Percentiles rank a stretch among this genome's conserved stretches.
These are phyloP conservation scores for Nitzschia sp. DNA, from an alignment of 108 stramenopile genomes.

Conservation along the genomic window DNA sequence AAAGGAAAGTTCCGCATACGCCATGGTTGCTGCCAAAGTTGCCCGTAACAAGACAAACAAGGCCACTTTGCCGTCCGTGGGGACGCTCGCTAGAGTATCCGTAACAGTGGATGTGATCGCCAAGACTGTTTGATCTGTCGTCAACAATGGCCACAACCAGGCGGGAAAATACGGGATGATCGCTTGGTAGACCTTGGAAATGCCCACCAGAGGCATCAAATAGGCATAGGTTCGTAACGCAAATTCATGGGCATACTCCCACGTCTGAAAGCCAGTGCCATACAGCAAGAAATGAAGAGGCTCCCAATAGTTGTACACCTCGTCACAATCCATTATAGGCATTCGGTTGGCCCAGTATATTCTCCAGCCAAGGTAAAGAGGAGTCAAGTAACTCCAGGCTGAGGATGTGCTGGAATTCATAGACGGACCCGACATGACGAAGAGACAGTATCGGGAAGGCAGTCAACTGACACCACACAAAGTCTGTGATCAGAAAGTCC, in stretches of 20 bases:
- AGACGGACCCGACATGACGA: background rate
- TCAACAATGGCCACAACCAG: constrained; percentile 29
- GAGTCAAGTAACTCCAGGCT: constrained; percentile 2
- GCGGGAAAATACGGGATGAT: constrained; percentile 20
- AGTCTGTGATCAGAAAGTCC: too few relatives aligned
- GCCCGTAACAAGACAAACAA: constrained; percentile 54
- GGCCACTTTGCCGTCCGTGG: constrained; percentile 33
- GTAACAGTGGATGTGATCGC: background rate
- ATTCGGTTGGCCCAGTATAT: constrained; percentile 68
- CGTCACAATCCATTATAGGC: constrained; percentile 96
- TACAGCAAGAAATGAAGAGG: constrained; percentile 90
- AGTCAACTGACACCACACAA: too few relatives aligned
- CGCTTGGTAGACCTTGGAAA: constrained; percentile 15
- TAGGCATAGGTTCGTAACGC: constrained; percentile 96
- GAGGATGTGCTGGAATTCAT: background rate
- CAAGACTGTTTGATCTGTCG: constrained; percentile 16
- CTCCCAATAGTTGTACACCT: constrained; percentile 99
- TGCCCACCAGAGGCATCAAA: constrained; percentile 51
- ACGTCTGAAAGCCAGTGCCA: constrained; percentile 79
- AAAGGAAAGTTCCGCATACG: constrained; percentile 42
- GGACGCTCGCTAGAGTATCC: background rate
- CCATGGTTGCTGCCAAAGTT: constrained; percentile 46
- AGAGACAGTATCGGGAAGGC: too few relatives aligned
- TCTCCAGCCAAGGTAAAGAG: constrained; percentile 58
- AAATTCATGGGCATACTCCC: constrained; percentile 94